phyloP scores from a whole-genome alignment of 129 eudicot species.

The Artemisia tridentata region DNA sequence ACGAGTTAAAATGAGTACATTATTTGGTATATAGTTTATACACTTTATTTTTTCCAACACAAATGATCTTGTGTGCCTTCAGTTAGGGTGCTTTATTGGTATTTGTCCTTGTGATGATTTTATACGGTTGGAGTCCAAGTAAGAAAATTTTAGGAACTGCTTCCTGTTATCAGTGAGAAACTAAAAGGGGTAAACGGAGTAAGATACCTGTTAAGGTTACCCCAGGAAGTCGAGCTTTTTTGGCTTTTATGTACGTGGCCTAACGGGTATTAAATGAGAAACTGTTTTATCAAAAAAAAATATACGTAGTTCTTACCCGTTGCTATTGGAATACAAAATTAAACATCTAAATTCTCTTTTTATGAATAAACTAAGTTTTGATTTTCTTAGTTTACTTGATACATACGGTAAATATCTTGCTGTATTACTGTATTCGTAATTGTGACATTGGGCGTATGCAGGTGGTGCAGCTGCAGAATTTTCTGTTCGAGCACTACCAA shows the following conservation, averaged over 20 bases:
- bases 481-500: constrained; percentile 86
- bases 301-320: background rate
- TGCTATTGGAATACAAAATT: background rate
- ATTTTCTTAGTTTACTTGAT: background rate
- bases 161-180: background rate
- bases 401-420: background rate
- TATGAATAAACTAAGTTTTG: background rate
- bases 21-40: too few species aligned
- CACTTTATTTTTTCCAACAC: too few species aligned
- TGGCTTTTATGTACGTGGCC: too few species aligned
- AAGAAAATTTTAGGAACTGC: background rate
- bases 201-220: too few species aligned
- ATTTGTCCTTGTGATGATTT: constrained; percentile 5
- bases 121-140: constrained; percentile 8
- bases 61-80: too few species aligned
- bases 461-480: constrained; percentile 98
- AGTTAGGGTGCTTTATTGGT: too few species aligned
- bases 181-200: too few species aligned
- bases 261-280: background rate
- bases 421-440: constrained; percentile 1
- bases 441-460: constrained; percentile 35
- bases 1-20: too few species aligned
- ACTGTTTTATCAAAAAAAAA: background rate
- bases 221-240: background rate
- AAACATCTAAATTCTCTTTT: background rate